Conservation (phyloP, 257 asterid species). For the Nicotiana attenuata region DNA sequence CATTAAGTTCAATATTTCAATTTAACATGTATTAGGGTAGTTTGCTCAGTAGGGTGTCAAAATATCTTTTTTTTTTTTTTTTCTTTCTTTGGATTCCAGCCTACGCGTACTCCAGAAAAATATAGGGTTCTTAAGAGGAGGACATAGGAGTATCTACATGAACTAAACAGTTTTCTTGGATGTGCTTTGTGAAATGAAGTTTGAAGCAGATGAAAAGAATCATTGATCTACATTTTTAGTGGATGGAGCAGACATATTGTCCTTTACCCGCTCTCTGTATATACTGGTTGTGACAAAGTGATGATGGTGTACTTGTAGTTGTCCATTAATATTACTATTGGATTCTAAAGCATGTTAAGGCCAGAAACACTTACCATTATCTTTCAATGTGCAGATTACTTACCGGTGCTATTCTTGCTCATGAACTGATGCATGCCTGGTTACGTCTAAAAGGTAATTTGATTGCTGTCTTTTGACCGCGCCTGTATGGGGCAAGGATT, state of each 20-base stretch:
- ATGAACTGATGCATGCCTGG: conserved; percentile 99
- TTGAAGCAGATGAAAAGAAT: conserved; percentile 47
- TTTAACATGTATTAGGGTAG: background rate
- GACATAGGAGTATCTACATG: background rate
- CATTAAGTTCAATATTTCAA: background rate
- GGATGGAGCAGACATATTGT: background rate
- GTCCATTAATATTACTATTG: background rate
- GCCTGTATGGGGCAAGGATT: background rate
- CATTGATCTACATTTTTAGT: background rate
- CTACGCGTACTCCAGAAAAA: background rate
- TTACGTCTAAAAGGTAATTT: conserved; percentile 69
- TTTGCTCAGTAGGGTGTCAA: background rate
- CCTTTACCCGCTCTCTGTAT: background rate
- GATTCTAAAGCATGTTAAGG: background rate
- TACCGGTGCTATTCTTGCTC: conserved; percentile 92
- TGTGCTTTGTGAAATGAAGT: conserved; percentile 80
- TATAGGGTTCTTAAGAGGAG: background rate
- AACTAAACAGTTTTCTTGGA: background rate
- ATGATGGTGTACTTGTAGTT: background rate
- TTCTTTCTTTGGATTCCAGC: background rate
- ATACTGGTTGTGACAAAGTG: background rate
- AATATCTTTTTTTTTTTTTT: background rate
- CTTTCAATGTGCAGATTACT: conserved; percentile 49
- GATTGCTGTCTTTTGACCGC: background rate
- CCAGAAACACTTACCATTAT: background rate